Conservation (phyloP, 495 filamentous ascomycete genomes). For the Aspergillus sclerotioniger region DNA sequence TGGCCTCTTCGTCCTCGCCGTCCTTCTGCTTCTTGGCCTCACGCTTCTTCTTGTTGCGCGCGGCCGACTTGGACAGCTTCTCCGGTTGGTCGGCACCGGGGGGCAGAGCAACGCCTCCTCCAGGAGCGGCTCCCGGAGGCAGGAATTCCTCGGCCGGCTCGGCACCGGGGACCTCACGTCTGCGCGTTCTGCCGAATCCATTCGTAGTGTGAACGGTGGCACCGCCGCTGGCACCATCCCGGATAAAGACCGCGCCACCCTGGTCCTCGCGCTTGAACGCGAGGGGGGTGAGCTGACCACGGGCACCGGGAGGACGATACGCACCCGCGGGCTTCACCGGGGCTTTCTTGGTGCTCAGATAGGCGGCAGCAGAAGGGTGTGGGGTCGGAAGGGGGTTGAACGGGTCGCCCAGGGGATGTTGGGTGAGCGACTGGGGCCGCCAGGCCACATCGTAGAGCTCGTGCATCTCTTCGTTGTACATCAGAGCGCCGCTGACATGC, state of each 20-base stretch:
- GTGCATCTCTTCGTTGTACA: slow-evolving; percentile 92
- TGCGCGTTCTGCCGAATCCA: slow-evolving; percentile 72
- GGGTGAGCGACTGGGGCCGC: slow-evolving; percentile 67
- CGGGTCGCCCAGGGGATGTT: slow-evolving; percentile 66
- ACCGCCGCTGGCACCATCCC: slow-evolving; percentile 67
- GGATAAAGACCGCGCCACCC: slow-evolving; percentile 84
- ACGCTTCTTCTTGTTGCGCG: slow-evolving; percentile 99
- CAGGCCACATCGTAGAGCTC: slow-evolving; percentile 92
- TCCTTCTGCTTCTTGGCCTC: slow-evolving; percentile 94
- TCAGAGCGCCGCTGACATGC: slow-evolving; percentile 84
- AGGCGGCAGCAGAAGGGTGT: slow-evolving; percentile 79
- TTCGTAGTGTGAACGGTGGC: slow-evolving; percentile 51
- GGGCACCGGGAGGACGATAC: slow-evolving; percentile 94
- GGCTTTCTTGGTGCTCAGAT: slow-evolving; percentile 81
- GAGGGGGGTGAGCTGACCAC: slow-evolving; percentile 81
- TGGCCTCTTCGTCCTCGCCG: slow-evolving; percentile 52
- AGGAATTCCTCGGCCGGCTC: slow-evolving; percentile 59
- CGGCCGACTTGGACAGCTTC: slow-evolving; percentile 76
- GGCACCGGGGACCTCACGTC: slow-evolving; percentile 78
- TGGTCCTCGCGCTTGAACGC: slow-evolving; percentile 98
- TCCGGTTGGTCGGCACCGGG: slow-evolving; percentile 60
- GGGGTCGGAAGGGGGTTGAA: slow-evolving; percentile 75
- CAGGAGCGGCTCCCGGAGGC: slow-evolving; percentile 66
- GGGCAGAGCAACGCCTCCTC: slow-evolving; percentile 63
- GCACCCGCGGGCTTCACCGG: slow-evolving; percentile 93